Evolutionary conservation across 2,329 filamentous ascomycete species (phyloP).

Genomic region (Sporothrix sp.): DNA sequence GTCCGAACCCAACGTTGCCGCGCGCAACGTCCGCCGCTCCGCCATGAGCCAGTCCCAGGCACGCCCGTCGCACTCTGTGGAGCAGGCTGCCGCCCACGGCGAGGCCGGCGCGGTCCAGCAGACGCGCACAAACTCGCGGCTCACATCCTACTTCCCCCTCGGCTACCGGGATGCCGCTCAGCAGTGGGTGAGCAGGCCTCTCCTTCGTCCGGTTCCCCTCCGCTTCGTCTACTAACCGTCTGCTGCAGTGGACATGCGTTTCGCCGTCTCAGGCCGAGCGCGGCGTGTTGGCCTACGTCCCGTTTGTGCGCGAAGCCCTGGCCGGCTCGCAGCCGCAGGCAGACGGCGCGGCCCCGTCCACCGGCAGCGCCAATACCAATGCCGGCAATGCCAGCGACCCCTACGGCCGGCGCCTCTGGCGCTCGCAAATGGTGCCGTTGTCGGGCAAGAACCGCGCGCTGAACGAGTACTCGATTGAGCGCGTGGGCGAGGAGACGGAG

Average conservation of each 20-base stretch:
- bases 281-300: slow-evolving; percentile 75
- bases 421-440: slow-evolving; percentile 72
- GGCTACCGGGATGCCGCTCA: slow-evolving; percentile 84
- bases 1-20: slow-evolving; percentile 12
- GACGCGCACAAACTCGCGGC: slow-evolving; percentile 20
- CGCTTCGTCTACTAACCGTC: slow-evolving; percentile 15
- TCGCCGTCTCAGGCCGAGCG: slow-evolving; percentile 78
- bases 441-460: slow-evolving; percentile 77
- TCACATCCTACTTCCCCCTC: slow-evolving; percentile 67
- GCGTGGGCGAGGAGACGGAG: slow-evolving; percentile 66
- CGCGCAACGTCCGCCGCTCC: not conserved
- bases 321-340: slow-evolving; percentile 23
- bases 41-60: slow-evolving; percentile 4
- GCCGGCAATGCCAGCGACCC: slow-evolving; percentile 49
- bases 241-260: slow-evolving; percentile 67
- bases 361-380: too few relatives aligned
- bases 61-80: slow-evolving; percentile 10
- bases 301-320: slow-evolving; percentile 69
- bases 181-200: slow-evolving; percentile 62
- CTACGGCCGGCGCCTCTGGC: slow-evolving; percentile 76
- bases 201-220: not conserved
- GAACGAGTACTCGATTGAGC: slow-evolving; percentile 88
- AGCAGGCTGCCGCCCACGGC: slow-evolving; percentile 4
- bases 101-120: slow-evolving; percentile 11
- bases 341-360: slow-evolving; percentile 22